These are phyloP conservation scores for Solanum aculeatissimum DNA, from an alignment of 305 asterid species.

Conservation along the genomic window DNA sequence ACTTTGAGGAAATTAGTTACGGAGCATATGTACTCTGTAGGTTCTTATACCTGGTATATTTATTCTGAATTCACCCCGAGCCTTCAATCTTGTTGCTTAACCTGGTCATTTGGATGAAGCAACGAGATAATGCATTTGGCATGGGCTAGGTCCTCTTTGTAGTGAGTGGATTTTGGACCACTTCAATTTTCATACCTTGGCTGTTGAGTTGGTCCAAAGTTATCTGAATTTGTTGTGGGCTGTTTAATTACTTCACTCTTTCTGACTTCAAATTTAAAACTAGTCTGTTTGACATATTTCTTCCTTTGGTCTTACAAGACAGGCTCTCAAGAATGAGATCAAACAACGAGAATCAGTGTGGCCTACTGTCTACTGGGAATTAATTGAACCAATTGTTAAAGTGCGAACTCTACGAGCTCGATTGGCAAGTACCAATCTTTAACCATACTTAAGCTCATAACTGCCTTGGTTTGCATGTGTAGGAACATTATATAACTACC, in stretches of 20 bases:
- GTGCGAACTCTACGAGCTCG: conserved; percentile 93
- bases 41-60: conserved; percentile 18
- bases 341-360: conserved; percentile 76
- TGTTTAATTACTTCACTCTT: background rate
- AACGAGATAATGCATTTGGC: background rate
- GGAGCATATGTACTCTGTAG: conserved; percentile 91
- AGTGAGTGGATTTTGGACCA: background rate
- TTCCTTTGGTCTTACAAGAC: conserved; percentile 16
- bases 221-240: background rate
- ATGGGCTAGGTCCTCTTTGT: background rate
- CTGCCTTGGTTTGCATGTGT: background rate
- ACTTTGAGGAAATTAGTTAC: conserved; percentile 71
- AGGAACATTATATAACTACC: background rate
- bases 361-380: conserved; percentile 80
- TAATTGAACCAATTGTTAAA: conserved; percentile 64
- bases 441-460: background rate
- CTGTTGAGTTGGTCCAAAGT: background rate
- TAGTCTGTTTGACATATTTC: background rate
- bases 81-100: background rate
- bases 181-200: background rate
- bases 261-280: background rate
- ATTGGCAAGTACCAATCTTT: conserved; percentile 34
- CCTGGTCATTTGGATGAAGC: background rate
- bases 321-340: conserved; percentile 96
- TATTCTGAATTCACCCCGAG: background rate